Evolutionary conservation across 1,284 basidiomycete genomes (phyloP), one percentile per base, ranked within the genome.

Genomic region (Lentinula novae-zelandiae): DNA sequence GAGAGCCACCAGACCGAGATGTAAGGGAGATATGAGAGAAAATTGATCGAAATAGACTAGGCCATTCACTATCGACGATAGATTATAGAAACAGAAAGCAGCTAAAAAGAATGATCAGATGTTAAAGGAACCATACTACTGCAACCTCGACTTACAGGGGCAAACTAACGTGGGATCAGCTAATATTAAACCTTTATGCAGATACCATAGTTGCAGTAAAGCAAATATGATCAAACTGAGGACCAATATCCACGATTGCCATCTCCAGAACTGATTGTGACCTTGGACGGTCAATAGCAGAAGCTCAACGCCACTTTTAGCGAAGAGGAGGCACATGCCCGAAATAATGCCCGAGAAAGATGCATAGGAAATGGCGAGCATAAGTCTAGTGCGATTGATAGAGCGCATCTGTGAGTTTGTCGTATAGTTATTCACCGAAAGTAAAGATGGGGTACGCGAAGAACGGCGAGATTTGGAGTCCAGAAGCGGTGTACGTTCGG

Each of bases 11-110:
- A 96, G 81, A 4, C 77, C 71, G 33, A 96, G 80, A 70, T 95
- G 86, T 39, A 85, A 72, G 1, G 82, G 77, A 0, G 86, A 78
- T 48, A 98, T 85, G 20, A 88, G 78, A 13, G 86, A 83, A 67
- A 96, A 84, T 71, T 98, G 94, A 73, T 96, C 82, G 72, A 94
- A 98, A 73, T 96, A 98, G 54, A 97, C 85, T 42, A 97, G 82
- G 1, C 92, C 90, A 65, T 90, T 89, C 51, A 95, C 81, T 70
- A 96, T 96, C 12, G 92, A 95, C 5, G 93, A 93, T 7, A 96
- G 75, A 69, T 97, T 98, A 77, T 97, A 98, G 73, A 95, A 95
- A 74, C 95, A 97, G 74, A 98, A 98, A 1, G 95, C 95, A 67
- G 95, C 88, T 90, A 66, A 33, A 62, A 54, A 46, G 48, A 65